These are phyloP conservation scores for Pyrrhoderma lamaoense DNA, from an alignment of 1,284 basidiomycete genomes.

Conservation along the genomic window DNA sequence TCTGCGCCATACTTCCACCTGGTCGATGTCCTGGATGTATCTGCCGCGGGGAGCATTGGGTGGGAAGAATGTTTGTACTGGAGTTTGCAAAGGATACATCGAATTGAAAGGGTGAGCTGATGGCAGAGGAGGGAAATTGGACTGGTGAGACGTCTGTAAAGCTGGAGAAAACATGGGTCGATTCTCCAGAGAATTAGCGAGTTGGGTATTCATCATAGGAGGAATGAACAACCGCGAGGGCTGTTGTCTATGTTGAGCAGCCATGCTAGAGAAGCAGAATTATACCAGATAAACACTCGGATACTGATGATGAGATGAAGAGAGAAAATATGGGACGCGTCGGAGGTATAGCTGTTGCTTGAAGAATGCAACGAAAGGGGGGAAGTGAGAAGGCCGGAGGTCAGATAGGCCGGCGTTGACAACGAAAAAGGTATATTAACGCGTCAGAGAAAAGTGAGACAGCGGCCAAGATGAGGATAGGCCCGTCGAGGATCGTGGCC, in stretches of 20 bases:
- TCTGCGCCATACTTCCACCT: conserved; percentile 51
- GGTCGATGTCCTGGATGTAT: conserved; percentile 37
- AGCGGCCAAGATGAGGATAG: neutral
- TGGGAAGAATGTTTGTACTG: conserved; percentile 60
- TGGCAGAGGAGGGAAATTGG: conserved; percentile 47
- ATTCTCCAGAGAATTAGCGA: conserved; percentile 31
- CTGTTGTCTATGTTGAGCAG: conserved; percentile 22
- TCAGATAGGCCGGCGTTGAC: neutral
- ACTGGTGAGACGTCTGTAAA: conserved; percentile 52
- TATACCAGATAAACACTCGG: neutral
- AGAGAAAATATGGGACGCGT: neutral
- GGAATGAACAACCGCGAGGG: conserved; percentile 42
- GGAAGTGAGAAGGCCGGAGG: neutral
- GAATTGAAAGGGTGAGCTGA: conserved; percentile 30
- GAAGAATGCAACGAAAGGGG: neutral
- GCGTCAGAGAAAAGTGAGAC: neutral
- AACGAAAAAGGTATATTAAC: neutral
- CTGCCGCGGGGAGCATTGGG: conserved; percentile 46
- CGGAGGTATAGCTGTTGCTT: neutral
- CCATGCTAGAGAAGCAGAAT: conserved; percentile 19
- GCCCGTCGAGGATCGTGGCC: neutral
- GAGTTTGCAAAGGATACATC: conserved; percentile 47
- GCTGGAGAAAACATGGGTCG: conserved; percentile 57
- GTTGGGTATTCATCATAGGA: conserved; percentile 39
- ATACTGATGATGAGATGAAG: too few relatives aligned